These are phyloP conservation scores for Blastobotrys muscicola DNA, from an alignment of 805 yeast genomes.

Conservation along the genomic window DNA sequence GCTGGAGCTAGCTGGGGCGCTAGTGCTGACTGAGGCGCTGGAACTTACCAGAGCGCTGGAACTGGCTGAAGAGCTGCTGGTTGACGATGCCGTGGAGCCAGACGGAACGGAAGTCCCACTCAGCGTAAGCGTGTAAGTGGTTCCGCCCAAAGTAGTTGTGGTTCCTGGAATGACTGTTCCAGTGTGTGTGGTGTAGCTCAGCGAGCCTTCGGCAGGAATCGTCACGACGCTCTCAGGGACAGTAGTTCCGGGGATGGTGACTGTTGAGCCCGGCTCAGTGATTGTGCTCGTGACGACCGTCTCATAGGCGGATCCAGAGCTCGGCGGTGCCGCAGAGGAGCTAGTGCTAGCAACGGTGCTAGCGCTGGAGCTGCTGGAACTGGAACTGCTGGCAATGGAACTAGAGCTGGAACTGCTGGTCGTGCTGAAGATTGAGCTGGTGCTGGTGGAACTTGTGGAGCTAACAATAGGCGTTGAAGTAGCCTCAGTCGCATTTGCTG, in stretches of 20 bases:
- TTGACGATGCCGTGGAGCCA: background rate
- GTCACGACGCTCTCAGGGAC: background rate
- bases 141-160: conserved; percentile 10
- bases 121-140: conserved; percentile 7
- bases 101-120: background rate
- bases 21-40: conserved; percentile 2
- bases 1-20: background rate
- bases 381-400: no score
- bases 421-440: no score
- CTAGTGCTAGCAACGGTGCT: no score
- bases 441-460: no score
- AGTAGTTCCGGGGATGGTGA: conserved; percentile 1
- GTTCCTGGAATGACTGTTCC: conserved; percentile 15
- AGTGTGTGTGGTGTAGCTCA: background rate
- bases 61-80: background rate
- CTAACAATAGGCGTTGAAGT: no score
- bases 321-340: no score
- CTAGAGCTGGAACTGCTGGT: no score
- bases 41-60: conserved; percentile 1
- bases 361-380: no score
- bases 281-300: conserved; percentile 4
- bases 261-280: background rate
- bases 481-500: no score
- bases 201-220: background rate
- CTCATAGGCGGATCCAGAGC: no score